phyloP scores from a whole-genome alignment of 2,329 filamentous ascomycete genomes.

The Sclerotinia nivalis region DNA sequence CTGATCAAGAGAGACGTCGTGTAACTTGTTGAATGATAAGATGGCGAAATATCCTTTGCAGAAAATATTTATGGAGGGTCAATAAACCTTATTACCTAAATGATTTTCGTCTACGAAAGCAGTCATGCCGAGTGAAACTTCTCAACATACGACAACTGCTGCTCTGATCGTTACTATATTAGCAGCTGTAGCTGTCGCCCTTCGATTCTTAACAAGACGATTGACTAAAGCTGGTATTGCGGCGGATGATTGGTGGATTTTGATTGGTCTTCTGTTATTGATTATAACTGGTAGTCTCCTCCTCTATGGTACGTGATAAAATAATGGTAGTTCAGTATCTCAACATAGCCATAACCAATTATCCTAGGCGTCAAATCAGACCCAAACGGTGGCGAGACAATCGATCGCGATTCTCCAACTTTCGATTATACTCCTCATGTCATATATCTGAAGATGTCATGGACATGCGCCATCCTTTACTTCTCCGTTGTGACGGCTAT shows the following conservation, averaged over 20 bases:
- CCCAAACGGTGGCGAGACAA: slow-evolving; percentile 13
- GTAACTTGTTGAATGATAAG: slow-evolving; percentile 7
- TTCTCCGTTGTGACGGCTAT: slow-evolving; percentile 20
- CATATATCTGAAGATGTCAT: slow-evolving; percentile 14
- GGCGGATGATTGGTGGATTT: slow-evolving; percentile 27
- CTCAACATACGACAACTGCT: slow-evolving; percentile 18
- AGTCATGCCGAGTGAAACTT: slow-evolving; percentile 15
- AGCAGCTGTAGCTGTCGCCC: slow-evolving; percentile 19
- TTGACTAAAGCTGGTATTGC: slow-evolving; percentile 21
- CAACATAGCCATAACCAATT: background rate
- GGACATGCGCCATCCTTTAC: slow-evolving; percentile 12
- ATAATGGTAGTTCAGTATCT: background rate
- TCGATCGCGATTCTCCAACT: slow-evolving; percentile 22
- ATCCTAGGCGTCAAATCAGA: slow-evolving; percentile 19
- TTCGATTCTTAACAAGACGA: slow-evolving; percentile 24
- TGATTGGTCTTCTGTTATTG: slow-evolving; percentile 6
- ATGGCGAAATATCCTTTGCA: background rate
- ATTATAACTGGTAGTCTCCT: slow-evolving; percentile 6
- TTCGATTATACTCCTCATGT: slow-evolving; percentile 21
- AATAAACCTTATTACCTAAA: background rate
- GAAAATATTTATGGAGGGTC: background rate
- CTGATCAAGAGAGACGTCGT: background rate
- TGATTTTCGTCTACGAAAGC: background rate
- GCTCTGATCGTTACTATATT: slow-evolving; percentile 17
- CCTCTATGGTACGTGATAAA: slow-evolving; percentile 20